Evolutionary conservation across 192 early-diverging fungal genomes (phyloP), one percentile per base, ranked within the genome.

Genomic region (Gonapodya sp.): DNA sequence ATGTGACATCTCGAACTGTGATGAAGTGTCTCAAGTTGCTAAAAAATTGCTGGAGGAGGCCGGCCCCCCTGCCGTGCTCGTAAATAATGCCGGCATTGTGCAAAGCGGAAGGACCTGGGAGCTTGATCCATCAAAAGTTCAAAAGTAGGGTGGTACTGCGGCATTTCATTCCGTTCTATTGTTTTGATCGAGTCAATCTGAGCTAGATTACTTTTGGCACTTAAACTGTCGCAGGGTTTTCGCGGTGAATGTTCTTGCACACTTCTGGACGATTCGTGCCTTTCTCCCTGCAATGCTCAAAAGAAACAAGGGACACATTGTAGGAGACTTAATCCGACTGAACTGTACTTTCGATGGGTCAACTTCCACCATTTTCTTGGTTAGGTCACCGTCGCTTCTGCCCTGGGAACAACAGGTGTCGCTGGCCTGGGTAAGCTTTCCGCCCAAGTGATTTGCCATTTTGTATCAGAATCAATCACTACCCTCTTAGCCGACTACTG

Each of bases 251-350:
- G 85, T 93, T 32, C 85, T 94, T 34, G 88, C 91, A n/a, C 91
- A 93, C 35, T 92, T 93, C 46, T 93, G 88, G 82, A 86, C 92
- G n/a, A 87, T 90, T 79, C 92, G 92, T 82, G 89, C 89, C 33
- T 94, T 95, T 82, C 84, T 95, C 79, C 93, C 93, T 8, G 88
- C 86, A 18, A 93, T 96, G 92, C 81, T 95, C n/a, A 86, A 87
- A 35, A 82, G 82, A 31, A 88, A 92, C 80, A 88, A 90, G 35
- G 95, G 95, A 33, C 94, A 95, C 81, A 92, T 96, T 81, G 93
- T 95, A 84, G 83, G 87, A 2, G 80, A 83, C 33, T 85, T 80
- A 35, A 82, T 83, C 31, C 83, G 85, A 14, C 81, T 83, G 35
- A 83, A 83, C n/a, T n/a, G n/a, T n/a, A n/a, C n/a, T n/a, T n/a